These are phyloP conservation scores for Fraxinus sp. DNA, from an alignment of 305 asterid species.

Conservation along the genomic window DNA sequence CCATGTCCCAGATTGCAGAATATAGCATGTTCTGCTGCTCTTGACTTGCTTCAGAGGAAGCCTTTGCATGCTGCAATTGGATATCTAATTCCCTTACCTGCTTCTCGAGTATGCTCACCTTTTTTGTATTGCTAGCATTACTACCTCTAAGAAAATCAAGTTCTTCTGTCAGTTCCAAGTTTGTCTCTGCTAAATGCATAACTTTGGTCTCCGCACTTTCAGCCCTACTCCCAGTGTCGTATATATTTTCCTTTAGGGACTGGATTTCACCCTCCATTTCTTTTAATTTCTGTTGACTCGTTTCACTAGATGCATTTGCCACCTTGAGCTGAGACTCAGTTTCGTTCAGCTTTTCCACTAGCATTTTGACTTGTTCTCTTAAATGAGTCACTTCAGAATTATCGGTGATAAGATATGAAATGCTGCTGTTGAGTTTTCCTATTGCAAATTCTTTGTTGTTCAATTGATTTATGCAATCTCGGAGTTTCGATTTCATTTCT, in stretches of 20 bases:
- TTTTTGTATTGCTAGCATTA: conserved; percentile 49
- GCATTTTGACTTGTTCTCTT: conserved; percentile 41
- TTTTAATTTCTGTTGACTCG: conserved; percentile 39
- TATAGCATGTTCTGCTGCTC: conserved; percentile 83
- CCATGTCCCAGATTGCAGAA: conserved; percentile 95
- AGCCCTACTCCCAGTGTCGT: conserved; percentile 48
- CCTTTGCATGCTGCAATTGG: conserved; percentile 63
- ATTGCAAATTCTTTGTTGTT: conserved; percentile 43
- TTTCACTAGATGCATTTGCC: conserved; percentile 42
- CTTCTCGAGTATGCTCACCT: conserved; percentile 58
- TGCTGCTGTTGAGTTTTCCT: conserved; percentile 39
- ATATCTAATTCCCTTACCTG: conserved; percentile 60
- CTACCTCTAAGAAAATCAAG: conserved; percentile 64
- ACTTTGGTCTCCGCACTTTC: conserved; percentile 56
- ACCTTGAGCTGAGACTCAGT: conserved; percentile 46
- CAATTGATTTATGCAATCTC: conserved; percentile 41
- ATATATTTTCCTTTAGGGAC: conserved; percentile 53
- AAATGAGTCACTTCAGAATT: conserved; percentile 46
- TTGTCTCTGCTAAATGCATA: conserved; percentile 58
- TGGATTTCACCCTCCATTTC: conserved; percentile 57
- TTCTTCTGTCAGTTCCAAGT: conserved; percentile 73
- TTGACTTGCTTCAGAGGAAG: conserved; percentile 76
- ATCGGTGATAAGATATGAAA: conserved; percentile 41
- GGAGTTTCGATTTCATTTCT: conserved; percentile 37
- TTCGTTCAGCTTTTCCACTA: conserved; percentile 48